A percentile compares a stretch with the other conserved stretches of the same genome.
Conservation (phyloP, 768 basidiomycete genomes). For the Mycena sanguinolenta region DNA sequence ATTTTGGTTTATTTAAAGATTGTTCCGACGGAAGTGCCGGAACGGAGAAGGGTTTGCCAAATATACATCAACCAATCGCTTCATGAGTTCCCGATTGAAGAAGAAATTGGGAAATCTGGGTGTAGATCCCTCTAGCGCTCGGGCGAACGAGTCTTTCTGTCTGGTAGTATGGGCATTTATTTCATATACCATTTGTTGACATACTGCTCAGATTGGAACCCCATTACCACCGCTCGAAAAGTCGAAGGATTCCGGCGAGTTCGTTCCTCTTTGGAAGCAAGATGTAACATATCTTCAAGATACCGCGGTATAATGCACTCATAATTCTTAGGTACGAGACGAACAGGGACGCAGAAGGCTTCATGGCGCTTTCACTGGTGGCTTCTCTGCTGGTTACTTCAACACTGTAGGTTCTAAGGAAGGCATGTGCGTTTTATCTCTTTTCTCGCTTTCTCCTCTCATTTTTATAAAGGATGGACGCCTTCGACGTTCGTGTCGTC, state of each 20-base stretch:
- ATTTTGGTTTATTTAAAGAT: too few relatives aligned
- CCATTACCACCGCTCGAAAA: conserved; percentile 96
- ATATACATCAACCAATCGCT: background rate
- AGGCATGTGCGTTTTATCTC: conserved; percentile 61
- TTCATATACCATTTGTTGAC: background rate
- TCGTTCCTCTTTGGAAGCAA: conserved; percentile 98
- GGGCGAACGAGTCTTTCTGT: conserved; percentile 88
- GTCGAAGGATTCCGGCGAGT: conserved; percentile 91
- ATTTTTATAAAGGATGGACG: conserved; percentile 83
- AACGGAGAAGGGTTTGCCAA: background rate
- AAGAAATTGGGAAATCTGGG: conserved; percentile 88
- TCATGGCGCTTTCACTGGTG: conserved; percentile 99
- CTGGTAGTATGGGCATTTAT: conserved; percentile 61
- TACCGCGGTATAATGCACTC: background rate
- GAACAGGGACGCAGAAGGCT: conserved; percentile 92
- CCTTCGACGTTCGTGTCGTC: conserved; percentile 95
- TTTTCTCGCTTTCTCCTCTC: background rate
- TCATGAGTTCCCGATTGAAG: conserved; percentile 73
- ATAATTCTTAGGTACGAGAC: conserved; percentile 78
- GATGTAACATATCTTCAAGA: conserved; percentile 65
- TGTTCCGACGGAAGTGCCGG: too few relatives aligned
- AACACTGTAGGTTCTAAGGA: conserved; percentile 97
- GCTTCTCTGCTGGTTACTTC: conserved; percentile 97
- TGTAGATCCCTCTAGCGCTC: conserved; percentile 76
- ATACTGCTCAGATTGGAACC: conserved; percentile 81